Conservation (phyloP, 192 early-diverging fungal species). For the Rhizophagus prolifer region DNA sequence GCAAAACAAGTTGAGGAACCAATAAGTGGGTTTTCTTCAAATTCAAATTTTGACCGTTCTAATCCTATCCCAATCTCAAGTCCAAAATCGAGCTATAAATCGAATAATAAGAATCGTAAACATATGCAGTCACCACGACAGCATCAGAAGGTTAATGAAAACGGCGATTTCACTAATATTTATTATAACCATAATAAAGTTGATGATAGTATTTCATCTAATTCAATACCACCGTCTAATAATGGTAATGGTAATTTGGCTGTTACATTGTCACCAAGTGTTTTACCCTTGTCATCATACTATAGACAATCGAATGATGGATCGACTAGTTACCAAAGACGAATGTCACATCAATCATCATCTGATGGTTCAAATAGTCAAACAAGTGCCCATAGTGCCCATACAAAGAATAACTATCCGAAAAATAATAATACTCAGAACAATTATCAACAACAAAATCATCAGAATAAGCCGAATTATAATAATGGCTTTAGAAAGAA, state of each 20-base stretch:
- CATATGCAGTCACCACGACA: not conserved
- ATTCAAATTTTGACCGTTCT: not conserved
- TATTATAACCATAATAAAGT: not conserved
- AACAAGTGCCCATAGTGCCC: no score
- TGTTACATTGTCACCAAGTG: no score
- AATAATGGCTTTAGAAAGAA: not conserved
- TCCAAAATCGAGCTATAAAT: not conserved
- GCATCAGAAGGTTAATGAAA: not conserved
- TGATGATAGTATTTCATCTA: not conserved
- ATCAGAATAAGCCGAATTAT: not conserved
- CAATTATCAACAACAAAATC: not conserved
- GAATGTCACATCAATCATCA: conserved; percentile 12
- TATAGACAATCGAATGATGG: not conserved
- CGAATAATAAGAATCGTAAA: not conserved
- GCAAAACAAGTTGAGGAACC: no score
- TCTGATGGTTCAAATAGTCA: conserved; percentile 9
- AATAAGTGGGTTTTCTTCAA: not conserved
- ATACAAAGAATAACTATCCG: not conserved
- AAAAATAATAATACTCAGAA: not conserved
- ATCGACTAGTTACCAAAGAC: not conserved
- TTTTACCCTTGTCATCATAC: no score
- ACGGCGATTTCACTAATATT: not conserved
- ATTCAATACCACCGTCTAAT: not conserved
- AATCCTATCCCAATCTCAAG: not conserved
- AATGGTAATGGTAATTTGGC: not conserved